phyloP scores from a whole-genome alignment of 108 stramenopile genomes.

The Schizochytrium sp. region DNA sequence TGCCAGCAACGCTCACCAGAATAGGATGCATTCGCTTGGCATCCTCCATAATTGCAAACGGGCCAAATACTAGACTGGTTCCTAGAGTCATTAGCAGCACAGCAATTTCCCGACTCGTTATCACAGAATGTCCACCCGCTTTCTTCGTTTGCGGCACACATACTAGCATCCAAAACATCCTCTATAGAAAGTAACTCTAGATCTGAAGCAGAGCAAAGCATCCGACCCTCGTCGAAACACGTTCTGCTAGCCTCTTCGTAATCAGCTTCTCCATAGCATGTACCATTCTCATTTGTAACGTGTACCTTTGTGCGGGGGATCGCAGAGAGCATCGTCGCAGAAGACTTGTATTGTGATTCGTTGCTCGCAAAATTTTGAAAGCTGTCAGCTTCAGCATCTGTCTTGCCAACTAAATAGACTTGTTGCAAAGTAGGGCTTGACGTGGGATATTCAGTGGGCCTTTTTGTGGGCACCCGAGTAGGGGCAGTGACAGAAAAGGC shows the following conservation, averaged over 20 bases:
- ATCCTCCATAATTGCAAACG: slow-evolving; percentile 27
- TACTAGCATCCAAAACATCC: neutral
- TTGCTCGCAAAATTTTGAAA: too few relatives aligned
- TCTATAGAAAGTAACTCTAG: neutral
- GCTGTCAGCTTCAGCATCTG: too few relatives aligned
- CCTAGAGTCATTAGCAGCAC: neutral
- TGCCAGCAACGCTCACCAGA: slow-evolving; percentile 59
- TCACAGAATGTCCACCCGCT: neutral
- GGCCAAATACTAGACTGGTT: neutral
- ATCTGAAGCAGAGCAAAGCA: neutral
- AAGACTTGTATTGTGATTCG: neutral
- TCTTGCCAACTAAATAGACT: too few relatives aligned
- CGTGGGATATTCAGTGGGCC: too few relatives aligned
- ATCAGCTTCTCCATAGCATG: neutral
- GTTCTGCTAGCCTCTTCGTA: neutral
- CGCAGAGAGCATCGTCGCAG: neutral
- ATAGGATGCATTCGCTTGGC: neutral
- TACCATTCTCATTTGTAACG: neutral
- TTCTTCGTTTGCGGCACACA: neutral
- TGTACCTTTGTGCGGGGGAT: neutral
- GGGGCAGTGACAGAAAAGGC: too few relatives aligned
- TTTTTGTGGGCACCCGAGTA: too few relatives aligned
- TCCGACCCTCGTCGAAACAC: neutral
- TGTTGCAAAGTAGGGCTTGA: too few relatives aligned
- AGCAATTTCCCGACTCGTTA: neutral